Evolutionary conservation across 306 rosid species (phyloP), one percentile per base, ranked within the genome.

Genomic region (Cicer yamashitae): DNA sequence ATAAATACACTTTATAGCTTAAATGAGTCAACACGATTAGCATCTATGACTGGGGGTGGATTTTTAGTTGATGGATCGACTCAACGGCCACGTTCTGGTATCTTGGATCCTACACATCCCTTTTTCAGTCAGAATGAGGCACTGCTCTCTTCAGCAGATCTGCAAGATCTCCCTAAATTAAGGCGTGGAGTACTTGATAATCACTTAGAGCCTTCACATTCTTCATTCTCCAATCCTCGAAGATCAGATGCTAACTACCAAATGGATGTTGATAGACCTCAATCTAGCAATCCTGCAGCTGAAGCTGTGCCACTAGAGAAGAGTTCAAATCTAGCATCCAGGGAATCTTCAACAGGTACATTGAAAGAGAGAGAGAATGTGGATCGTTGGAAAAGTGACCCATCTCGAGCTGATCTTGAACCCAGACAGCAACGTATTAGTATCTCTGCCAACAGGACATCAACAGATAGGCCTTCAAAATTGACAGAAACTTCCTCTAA

Each of bases 1-100:
- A 96, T 96, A 77, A 96, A 96, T 87, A 92, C 99, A 13, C 98
- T 96, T 40, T 81, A 96, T 87, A 96, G 97, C 86, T 89, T 96
- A 86, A 96, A 96, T 58, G 99, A 96, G 92, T 97, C 99, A 74
- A 88, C 99, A 14, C 90, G 96, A 52, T 77, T 94, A 74, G 96
- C 96, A 78, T 90, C 99, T 70, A 86, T 86, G 66, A 82, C 98
- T 56, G 97, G 96, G 77, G 91, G 91, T 77, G 97, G 91, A 67
- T 72, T 88, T 86, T 82, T 84, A 8, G 81, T 78, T 67, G 99
- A 94, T 76, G 96, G 96, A 70, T 84, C 87, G 13, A 71, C 87
- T 71, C 96, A 85, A 70, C 89, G 96, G 20, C 87, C 96, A 45
- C 92, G 91, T 43, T 90, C 97, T 79, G 97, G 99, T 68, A 87